Evolutionary conservation across 2,329 filamentous ascomycete species (phyloP), one percentile per base, ranked within the genome.

Genomic region (Colletotrichum shisoi): DNA sequence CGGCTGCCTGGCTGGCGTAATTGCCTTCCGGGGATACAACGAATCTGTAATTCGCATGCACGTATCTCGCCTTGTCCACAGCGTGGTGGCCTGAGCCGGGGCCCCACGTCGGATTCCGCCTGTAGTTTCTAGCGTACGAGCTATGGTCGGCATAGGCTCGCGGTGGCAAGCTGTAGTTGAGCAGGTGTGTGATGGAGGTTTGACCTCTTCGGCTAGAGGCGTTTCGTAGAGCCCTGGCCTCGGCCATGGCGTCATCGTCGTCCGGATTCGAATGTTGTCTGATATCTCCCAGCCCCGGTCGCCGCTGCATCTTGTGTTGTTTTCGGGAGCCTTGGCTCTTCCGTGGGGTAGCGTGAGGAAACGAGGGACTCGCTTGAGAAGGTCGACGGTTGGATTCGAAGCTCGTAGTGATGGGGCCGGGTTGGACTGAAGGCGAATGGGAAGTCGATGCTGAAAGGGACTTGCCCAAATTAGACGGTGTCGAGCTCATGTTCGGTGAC

Each of bases 11-110:
- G 6, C 87, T 85, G 67, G 87, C 85, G 76, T 98, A 99, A 73
- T 90, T 87, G 65, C 88, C 90, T 63, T 87, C 85, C 3, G 95
- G 94, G 68, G 92, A 89, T 58, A 99, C 94, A 67, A 99, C 91
- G 77, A 99, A 99, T 63, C 95, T 91, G 76, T 99, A 99, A 78
- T 99, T 99, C 71, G 95, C 93, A 77, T 99, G 94, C 17, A 99
- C 85, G 64, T 85, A 94, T 84, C 91, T 89, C 65, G 94, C 91
- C 80, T 98, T 98, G 78, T 99, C 95, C 49, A 89, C 87, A 15
- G 92, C 89, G 78, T 97, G 93, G 77, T 97, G 92, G 31, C 94
- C 93, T 42, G 93, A 97, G 4, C 94, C 93, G 46, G 92, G 83
- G 0, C 93, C 93, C 90, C 91, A 96, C 2, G 90, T 91, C 51